These are phyloP conservation scores for Chamaecrista fasciculata DNA, from an alignment of 306 rosid species.

Conservation along the genomic window DNA sequence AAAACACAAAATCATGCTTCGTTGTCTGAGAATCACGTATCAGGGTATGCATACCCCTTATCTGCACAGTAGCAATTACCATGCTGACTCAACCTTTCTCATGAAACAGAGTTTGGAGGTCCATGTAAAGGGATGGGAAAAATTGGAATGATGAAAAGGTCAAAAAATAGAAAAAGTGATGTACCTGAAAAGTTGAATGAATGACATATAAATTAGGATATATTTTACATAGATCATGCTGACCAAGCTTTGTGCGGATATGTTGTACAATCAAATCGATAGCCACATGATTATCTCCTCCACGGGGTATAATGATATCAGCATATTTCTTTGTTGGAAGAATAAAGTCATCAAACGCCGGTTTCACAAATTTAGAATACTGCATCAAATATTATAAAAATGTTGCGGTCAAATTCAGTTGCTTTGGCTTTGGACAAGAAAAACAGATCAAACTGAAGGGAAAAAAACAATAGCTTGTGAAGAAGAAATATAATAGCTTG, in stretches of 20 bases:
- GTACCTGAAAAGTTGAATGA: slow-evolving; percentile 95
- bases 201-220: slow-evolving; percentile 92
- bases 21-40: slow-evolving; percentile 93
- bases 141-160: not conserved
- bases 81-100: slow-evolving; percentile 3
- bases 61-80: slow-evolving; percentile 51
- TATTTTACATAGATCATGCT: slow-evolving; percentile 99
- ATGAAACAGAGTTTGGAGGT: slow-evolving; percentile 16
- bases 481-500: not conserved
- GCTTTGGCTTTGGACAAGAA: no score
- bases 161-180: not conserved
- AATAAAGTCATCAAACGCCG: slow-evolving; percentile 97
- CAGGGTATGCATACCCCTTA: slow-evolving; percentile 98
- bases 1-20: slow-evolving; percentile 96
- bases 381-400: slow-evolving; percentile 43
- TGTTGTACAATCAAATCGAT: slow-evolving; percentile 97
- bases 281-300: slow-evolving; percentile 98
- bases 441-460: not conserved
- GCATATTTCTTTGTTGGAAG: slow-evolving; percentile 99
- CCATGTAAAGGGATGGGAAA: not conserved
- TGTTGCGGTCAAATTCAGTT: slow-evolving; percentile 22
- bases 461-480: not conserved
- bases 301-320: slow-evolving; percentile 95
- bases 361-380: slow-evolving; percentile 98
- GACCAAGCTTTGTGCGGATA: slow-evolving; percentile 97